Conservation (phyloP, 495 filamentous ascomycete species). For the Bryoglossum gracile region DNA sequence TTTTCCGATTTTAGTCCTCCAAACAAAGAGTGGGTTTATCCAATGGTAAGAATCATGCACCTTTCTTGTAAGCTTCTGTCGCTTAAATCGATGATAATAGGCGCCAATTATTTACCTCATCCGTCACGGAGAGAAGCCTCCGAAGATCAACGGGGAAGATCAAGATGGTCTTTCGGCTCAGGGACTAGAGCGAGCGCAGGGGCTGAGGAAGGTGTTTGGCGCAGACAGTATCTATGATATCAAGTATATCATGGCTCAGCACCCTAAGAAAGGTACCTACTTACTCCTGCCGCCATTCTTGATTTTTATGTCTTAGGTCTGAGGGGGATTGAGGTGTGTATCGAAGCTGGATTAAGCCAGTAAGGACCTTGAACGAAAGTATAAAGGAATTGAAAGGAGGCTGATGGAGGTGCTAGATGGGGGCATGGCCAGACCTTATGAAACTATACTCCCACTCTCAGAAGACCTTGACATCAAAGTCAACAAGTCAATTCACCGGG, state of each 20-base stretch:
- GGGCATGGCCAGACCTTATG: constrained; percentile 39
- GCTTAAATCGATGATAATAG: neutral
- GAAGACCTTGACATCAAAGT: constrained; percentile 43
- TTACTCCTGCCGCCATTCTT: neutral
- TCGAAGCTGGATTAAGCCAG: no score
- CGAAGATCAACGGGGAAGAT: constrained; percentile 28
- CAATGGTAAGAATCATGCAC: no score
- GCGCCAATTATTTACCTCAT: constrained; percentile 42
- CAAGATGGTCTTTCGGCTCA: constrained; percentile 36
- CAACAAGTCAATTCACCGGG: constrained; percentile 39
- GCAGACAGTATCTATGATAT: constrained; percentile 40
- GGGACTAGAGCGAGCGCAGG: constrained; percentile 44
- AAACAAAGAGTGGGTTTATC: no score
- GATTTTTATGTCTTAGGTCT: no score
- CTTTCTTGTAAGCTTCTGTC: no score
- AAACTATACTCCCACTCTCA: constrained; percentile 45
- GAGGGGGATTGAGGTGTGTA: no score
- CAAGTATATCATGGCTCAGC: constrained; percentile 45
- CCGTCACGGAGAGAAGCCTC: constrained; percentile 52
- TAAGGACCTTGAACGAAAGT: no score
- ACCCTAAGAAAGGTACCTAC: constrained; percentile 35
- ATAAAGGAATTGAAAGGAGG: no score
- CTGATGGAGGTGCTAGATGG: constrained; percentile 34
- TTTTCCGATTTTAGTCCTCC: no score
- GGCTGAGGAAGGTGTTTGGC: constrained; percentile 42